Base-by-base conservation (phyloP, 108 stramenopile genomes). In the Ochromonas danica region DNA sequence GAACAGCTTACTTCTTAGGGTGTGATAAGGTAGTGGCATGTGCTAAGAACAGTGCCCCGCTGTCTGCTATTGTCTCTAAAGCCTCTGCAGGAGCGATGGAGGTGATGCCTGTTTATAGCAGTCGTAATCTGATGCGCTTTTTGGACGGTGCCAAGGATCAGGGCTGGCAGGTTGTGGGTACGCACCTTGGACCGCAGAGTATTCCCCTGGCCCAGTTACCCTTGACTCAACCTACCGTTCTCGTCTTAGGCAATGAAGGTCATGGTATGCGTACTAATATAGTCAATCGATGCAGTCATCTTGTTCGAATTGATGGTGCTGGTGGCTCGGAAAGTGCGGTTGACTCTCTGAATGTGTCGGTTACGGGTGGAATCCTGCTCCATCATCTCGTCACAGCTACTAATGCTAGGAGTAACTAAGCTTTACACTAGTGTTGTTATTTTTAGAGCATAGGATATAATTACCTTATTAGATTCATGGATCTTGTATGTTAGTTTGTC, bases 231-330 rank as follows among this genome's bases (percentile, higher is more conserved):
- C 96, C 96, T n/a, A 94, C 92, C 6, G 74, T 97, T 33, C 78
- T 97, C 0, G 97, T 97, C 1, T 85, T 97, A n/a, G 97, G 97
- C 25, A 94, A 92, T 6, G 97, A 97, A 81, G 97, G 97, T 1
- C 86, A 91, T 78, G 97, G 97, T 3, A 72, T 97, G 67, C 88
- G 97, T 43, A 93, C 88, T 1, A 84, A 94, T 62, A 94, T 97
- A 0, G 86, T 90, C 0, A 88, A 88, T 51, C 84, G 90, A 1
- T 96, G 95, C 82, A 92, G 93, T 2, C 91, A 89, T 41, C 92
- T 96, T 84, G 94, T 97, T 0, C 78, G 85, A n/a, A 92, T 97
- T 71, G 62, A 77, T 70, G 78, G 67, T 31, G 67, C 39, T 42
- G 82, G 72, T 22, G 78, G 70, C 51, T 88, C 81, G 27, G 88